phyloP scores from a whole-genome alignment of 2,329 filamentous ascomycete species.

The Colletotrichum sp. region DNA sequence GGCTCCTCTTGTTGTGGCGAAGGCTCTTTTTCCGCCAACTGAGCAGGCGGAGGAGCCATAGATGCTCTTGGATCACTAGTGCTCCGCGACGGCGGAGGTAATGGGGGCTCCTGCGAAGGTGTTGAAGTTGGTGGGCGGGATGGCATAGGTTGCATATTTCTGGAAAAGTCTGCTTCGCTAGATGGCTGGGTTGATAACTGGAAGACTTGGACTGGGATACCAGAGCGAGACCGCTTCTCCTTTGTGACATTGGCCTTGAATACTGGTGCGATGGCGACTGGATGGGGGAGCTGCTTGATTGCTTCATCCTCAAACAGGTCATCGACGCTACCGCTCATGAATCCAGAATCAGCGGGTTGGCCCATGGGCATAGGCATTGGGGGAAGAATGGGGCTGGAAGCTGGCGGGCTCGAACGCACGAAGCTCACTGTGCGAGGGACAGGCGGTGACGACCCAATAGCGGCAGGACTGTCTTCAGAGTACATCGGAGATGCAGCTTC shows the following conservation, averaged over 20 bases:
- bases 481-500: slow-evolving; percentile 55
- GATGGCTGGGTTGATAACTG: slow-evolving; percentile 28
- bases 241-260: slow-evolving; percentile 37
- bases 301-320: slow-evolving; percentile 70
- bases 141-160: neutral
- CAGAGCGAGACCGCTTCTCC: slow-evolving; percentile 27
- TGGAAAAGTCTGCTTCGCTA: slow-evolving; percentile 5
- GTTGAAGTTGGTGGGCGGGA: neutral
- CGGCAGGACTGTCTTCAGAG: slow-evolving; percentile 73
- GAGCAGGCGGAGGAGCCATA: neutral
- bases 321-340: slow-evolving; percentile 81
- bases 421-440: slow-evolving; percentile 67
- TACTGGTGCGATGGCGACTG: slow-evolving; percentile 30
- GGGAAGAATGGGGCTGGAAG: slow-evolving; percentile 80
- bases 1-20: slow-evolving; percentile 24
- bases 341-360: slow-evolving; percentile 77
- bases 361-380: slow-evolving; percentile 66
- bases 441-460: slow-evolving; percentile 90
- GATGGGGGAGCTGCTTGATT: slow-evolving; percentile 43
- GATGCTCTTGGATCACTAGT: neutral
- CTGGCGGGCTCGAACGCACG: slow-evolving; percentile 64
- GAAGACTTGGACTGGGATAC: slow-evolving; percentile 49
- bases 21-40: slow-evolving; percentile 21
- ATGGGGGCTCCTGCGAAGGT: neutral
- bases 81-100: neutral